Base-by-base conservation (phyloP, 805 yeast genomes). In the Deakozyma indianensis region DNA sequence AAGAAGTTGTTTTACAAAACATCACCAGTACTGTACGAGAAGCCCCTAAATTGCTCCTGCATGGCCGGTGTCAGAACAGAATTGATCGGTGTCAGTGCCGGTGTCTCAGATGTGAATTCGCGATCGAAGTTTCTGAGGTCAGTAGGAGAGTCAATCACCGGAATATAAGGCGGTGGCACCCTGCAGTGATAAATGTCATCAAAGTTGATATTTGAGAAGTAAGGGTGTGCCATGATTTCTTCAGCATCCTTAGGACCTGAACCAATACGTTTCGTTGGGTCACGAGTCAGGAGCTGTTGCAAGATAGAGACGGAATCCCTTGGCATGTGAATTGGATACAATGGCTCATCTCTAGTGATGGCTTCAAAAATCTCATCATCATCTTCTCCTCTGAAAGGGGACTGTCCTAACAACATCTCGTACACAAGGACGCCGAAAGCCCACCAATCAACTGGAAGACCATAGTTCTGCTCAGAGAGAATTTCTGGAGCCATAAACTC, bases 401-500 rank as follows among this genome's bases (percentile, higher is more conserved):
- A 84, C 64, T 90, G 95, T 44, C 96, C 92, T 48, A 92, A 71
- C 47, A 92, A 70, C 99, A 92, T 92, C 65, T 92, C 98, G 64
- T 90, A 92, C 52, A 92, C 69, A 51, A 92, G 71, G 23, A 92
- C 97, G 47, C 99, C 99, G 70, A 88, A 86, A 1, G 98, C 97
- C 98, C 98, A 92, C 98, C 98, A 92, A 65, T 92, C 99, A 45
- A 92, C 98, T 35, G 92, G 83, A 58, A 94, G 78, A 45, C 87
- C 92, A 58, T 92, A 92, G 48, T 80, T 83, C 62, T 88, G 94
- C 45, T 92, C 97, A 51, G 85, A 80, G 58, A 92, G 70, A 53
- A 92, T 90, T 64, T 92, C 99, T 0, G 99, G 99, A 1, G 98
- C 99, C 95, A 92, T 92, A 54, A 92, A 84, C 63, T 92, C 98